Evolutionary conservation across 225 moss, liverwort and hornwort genomes (phyloP).

Genomic region (Physcomitrellopsis africana): DNA sequence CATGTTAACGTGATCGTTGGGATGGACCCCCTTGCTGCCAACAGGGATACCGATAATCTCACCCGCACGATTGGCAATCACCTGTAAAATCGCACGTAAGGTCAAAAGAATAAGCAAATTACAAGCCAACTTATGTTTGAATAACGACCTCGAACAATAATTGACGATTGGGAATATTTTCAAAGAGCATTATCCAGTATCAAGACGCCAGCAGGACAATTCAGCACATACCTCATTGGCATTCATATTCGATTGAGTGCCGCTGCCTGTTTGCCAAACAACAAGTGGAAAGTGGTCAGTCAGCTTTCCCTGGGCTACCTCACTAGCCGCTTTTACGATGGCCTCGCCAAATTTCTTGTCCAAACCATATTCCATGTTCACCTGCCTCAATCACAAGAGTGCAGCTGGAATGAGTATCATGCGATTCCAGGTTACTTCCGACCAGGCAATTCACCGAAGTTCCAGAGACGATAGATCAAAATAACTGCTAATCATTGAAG

Average conservation of each 20-base stretch:
- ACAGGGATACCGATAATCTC: conserved; percentile 81
- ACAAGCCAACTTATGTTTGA: neutral
- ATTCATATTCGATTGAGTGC: conserved; percentile 98
- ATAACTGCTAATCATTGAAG: neutral
- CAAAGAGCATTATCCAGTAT: conserved; percentile 1
- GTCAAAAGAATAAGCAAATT: neutral
- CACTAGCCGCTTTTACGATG: conserved; percentile 82
- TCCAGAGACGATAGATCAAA: conserved; percentile 2
- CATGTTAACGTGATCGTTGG: conserved; percentile 98
- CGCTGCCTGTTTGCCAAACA: conserved; percentile 99
- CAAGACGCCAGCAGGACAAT: conserved; percentile 13
- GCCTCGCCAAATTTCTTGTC: conserved; percentile 78
- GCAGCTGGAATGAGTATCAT: conserved; percentile 19
- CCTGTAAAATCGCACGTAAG: conserved; percentile 41
- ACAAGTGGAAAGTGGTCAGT: conserved; percentile 94
- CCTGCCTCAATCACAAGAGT: conserved; percentile 53
- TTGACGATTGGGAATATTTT: conserved; percentile 11
- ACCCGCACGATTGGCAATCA: conserved; percentile 96
- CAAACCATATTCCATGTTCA: conserved; percentile 89
- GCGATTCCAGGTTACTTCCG: neutral
- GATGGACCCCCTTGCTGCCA: conserved; percentile 88
- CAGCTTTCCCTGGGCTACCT: conserved; percentile 92
- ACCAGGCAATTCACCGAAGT: conserved; percentile 3
- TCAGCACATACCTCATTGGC: conserved; percentile 50
- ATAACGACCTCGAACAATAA: neutral